Evolutionary conservation across 768 basidiomycete genomes (phyloP), one percentile per base, ranked within the genome.

Genomic region (Fistulinella prunicolor): DNA sequence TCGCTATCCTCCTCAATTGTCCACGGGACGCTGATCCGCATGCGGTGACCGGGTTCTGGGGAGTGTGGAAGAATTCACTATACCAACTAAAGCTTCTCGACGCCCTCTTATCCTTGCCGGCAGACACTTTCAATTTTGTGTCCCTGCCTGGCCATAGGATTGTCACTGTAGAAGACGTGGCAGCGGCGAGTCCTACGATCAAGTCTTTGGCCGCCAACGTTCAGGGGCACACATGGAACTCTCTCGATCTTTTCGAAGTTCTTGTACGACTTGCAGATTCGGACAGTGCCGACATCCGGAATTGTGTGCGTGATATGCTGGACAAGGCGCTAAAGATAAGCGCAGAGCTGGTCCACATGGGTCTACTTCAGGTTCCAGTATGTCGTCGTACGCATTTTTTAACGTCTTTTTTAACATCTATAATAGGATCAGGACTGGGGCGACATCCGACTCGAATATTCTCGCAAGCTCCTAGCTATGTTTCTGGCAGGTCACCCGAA

Each of bases 151-250:
- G 89, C 3, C 81, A 78, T 29, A 74, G 86, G 54, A 85, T 94
- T 52, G 89, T 95, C 29, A 89, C 89, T 0, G 84, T 91, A 19
- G 92, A 94, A 40, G 93, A 95, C 52, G 88, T 94, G 34, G 78
- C 88, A 2, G 74, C 78, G 37, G 86, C 90, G 14, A 89, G 88
- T 58, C 88, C 90, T 23, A 91, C 89, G n/a, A 94, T 95, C 72
- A 92, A 93, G 66, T 82, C 87, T 1, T 75, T 95, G 29, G 93
- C 94, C 0, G 85, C 84, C 2, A 92, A 89, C 57, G 89, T 95
- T 24, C 94, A 97, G 65, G 85, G 85, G 2, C 85, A 90, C 55
- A 87, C 91, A 0, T 98, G 94, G 94, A 98, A 98, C 64, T 93
- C 90, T 6, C 72, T 93, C 9, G 92, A 96, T 57, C 71, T 98